These are phyloP conservation scores for Ilyonectria mors-panacis DNA, from an alignment of 2,329 filamentous ascomycete genomes.

Conservation along the genomic window DNA sequence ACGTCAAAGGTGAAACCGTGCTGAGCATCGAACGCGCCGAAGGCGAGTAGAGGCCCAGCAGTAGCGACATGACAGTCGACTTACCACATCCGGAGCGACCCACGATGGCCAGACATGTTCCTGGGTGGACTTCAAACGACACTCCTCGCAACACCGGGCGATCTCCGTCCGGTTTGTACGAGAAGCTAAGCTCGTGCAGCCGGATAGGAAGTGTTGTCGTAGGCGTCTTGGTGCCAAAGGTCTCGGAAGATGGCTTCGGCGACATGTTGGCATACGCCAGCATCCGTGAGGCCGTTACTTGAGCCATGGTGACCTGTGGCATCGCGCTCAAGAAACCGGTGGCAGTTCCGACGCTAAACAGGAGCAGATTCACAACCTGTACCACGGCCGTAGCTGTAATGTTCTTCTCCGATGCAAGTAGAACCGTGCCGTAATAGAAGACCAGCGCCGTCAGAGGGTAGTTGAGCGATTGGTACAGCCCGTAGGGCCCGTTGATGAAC, in stretches of 20 bases:
- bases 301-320: constrained; percentile 83
- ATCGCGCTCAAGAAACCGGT: constrained; percentile 80
- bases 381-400: constrained; percentile 73
- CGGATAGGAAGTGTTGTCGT: constrained; percentile 61
- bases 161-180: constrained; percentile 74
- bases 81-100: constrained; percentile 93
- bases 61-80: constrained; percentile 82
- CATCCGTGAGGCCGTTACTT: constrained; percentile 80
- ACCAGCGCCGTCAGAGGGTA: constrained; percentile 83
- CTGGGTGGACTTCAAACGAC: constrained; percentile 74
- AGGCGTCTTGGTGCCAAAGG: constrained; percentile 57
- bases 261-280: constrained; percentile 78
- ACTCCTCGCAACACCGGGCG: constrained; percentile 73
- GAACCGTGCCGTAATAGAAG: constrained; percentile 84
- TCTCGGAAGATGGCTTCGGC: constrained; percentile 68
- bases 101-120: constrained; percentile 82
- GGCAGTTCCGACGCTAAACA: constrained; percentile 86
- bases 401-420: constrained; percentile 67
- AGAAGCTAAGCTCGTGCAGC: constrained; percentile 73
- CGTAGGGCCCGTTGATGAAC: constrained; percentile 80
- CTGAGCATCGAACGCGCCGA: constrained; percentile 10
- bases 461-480: constrained; percentile 81
- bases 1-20: constrained; percentile 62
- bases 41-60: constrained; percentile 79
- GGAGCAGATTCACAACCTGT: constrained; percentile 83